A percentile compares a stretch with the other conserved stretches of the same genome.
phyloP scores from a whole-genome alignment of 768 basidiomycete species.

The Cyclocybe aegerita region DNA sequence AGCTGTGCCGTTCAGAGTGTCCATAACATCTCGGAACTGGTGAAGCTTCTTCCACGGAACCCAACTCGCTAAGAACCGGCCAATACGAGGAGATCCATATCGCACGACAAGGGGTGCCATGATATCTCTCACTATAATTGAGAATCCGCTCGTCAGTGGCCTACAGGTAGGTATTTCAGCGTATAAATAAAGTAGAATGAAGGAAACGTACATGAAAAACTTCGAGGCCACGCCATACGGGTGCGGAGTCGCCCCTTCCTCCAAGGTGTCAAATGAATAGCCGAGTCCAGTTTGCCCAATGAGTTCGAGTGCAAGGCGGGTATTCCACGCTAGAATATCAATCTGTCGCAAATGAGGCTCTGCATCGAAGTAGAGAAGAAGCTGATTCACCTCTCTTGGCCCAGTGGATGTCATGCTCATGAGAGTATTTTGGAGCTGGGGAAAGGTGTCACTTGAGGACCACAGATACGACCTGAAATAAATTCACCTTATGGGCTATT shows the following conservation, averaged over 20 bases:
- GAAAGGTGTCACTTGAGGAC: no score
- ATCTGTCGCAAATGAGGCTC: conserved; percentile 20
- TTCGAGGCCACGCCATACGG: conserved; percentile 32
- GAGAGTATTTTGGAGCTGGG: conserved; percentile 28
- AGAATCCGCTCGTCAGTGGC: conserved; percentile 5
- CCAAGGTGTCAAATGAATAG: conserved; percentile 40
- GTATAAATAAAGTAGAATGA: not conserved
- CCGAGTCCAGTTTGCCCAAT: conserved; percentile 51
- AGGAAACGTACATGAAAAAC: conserved; percentile 24
- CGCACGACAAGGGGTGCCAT: conserved; percentile 16
- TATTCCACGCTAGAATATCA: conserved; percentile 36
- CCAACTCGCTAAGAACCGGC: conserved; percentile 30
- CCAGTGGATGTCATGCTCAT: conserved; percentile 25
- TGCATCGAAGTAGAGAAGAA: not conserved
- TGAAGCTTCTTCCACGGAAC: conserved; percentile 30
- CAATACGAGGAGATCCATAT: conserved; percentile 28
- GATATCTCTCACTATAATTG: not conserved
- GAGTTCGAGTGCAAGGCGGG: conserved; percentile 46
- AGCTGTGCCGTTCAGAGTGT: conserved; percentile 34
- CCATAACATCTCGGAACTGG: conserved; percentile 28
- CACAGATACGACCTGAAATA: no score
- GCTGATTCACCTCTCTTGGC: conserved; percentile 24
- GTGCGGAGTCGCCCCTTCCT: conserved; percentile 25
- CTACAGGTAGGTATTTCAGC: conserved; percentile 11
- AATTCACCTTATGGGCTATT: conserved; percentile 14